Evolutionary conservation across 768 basidiomycete species (phyloP).

Genomic region (Neoboletus brunneissimus): DNA sequence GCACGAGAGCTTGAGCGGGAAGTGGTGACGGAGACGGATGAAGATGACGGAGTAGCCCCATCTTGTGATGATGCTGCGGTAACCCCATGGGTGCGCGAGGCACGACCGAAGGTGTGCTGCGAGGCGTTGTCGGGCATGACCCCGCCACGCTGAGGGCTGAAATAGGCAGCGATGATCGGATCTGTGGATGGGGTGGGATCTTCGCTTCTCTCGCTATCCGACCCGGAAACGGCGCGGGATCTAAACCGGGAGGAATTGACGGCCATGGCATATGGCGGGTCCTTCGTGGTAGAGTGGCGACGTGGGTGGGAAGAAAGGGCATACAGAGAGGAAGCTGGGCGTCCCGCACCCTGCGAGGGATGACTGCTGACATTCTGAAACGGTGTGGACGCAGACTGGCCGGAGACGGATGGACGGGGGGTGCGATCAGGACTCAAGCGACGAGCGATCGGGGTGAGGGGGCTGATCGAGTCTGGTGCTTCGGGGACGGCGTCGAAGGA

Average conservation of each 20-base stretch:
- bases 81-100: constrained; percentile 30
- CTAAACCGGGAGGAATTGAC: neutral
- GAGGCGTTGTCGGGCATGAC: constrained; percentile 43
- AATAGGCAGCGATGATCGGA: constrained; percentile 24
- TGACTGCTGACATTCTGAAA: constrained; percentile 30
- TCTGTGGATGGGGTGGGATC: constrained; percentile 37
- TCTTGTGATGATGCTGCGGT: constrained; percentile 22
- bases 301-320: constrained; percentile 14
- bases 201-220: constrained; percentile 35
- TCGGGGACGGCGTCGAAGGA: constrained; percentile 14
- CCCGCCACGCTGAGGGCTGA: constrained; percentile 20
- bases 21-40: constrained; percentile 42
- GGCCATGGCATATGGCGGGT: neutral
- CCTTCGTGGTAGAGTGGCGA: constrained; percentile 14
- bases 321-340: constrained; percentile 19
- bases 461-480: constrained; percentile 34
- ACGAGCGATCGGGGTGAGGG: constrained; percentile 31
- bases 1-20: constrained; percentile 35
- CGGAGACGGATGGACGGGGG: constrained; percentile 43
- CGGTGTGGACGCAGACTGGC: constrained; percentile 2
- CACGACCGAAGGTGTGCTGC: constrained; percentile 48
- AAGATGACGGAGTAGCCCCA: constrained; percentile 38
- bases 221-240: constrained; percentile 16
- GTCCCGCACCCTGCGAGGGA: constrained; percentile 32
- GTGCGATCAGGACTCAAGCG: constrained; percentile 39